These are phyloP conservation scores for Amanita inopinata DNA, from an alignment of 768 basidiomycete genomes.

Conservation along the genomic window DNA sequence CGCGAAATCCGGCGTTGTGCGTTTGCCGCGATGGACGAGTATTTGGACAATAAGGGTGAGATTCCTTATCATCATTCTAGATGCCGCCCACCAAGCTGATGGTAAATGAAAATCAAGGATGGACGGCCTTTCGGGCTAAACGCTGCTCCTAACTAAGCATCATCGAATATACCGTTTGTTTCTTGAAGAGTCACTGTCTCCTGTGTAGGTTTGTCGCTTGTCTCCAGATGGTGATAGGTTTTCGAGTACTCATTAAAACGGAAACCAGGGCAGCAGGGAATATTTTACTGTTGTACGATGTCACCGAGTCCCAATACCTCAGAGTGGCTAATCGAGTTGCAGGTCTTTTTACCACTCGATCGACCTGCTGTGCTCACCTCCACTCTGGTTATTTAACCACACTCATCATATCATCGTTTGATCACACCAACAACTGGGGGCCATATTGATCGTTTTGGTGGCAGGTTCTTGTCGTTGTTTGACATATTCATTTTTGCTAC, in stretches of 20 bases:
- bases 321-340: not conserved
- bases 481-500: not conserved
- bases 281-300: not conserved
- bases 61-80: not conserved
- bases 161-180: not conserved
- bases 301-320: not conserved
- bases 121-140: conserved; percentile 3
- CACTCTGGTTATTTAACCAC: too few relatives aligned
- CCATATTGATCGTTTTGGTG: too few relatives aligned
- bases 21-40: conserved; percentile 40
- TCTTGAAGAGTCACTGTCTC: not conserved
- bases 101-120: conserved; percentile 1
- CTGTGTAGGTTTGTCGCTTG: not conserved
- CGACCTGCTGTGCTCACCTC: not conserved
- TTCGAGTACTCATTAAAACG: not conserved
- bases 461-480: conserved; percentile 2
- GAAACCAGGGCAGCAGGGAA: not conserved
- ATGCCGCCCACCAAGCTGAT: not conserved
- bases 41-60: conserved; percentile 34
- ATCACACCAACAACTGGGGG: too few relatives aligned
- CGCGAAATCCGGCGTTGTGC: conserved; percentile 36
- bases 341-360: not conserved
- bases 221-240: not conserved
- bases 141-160: not conserved
- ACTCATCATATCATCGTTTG: too few relatives aligned